Base-by-base conservation (phyloP, 352 stramenopile species). In the Pythium aristosporum region DNA sequence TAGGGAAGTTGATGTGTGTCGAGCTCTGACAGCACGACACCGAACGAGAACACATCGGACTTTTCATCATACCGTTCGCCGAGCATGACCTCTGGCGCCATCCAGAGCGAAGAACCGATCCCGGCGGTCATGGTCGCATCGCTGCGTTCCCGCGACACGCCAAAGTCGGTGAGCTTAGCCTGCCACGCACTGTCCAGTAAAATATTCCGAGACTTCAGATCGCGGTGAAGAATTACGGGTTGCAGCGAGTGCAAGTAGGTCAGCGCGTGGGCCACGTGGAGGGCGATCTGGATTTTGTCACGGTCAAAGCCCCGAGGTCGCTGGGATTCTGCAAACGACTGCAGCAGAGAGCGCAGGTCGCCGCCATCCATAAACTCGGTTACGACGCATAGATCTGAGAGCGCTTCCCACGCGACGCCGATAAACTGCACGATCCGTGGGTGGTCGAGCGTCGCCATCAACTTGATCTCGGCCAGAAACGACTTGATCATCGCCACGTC, bases 301-400 rank as follows among this genome's bases (percentile, higher is more conserved):
- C 57, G 63, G 48, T 85, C 74, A 49, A 85, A 83, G 3, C 78
- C 78, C 1, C 66, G 51, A 0, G 61, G n/a, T 3, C 57, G 68
- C 23, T 23, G 50, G 9, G 28, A 28, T 6, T 57, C 18, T 1
- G 70, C 67, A 16, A 71, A 75, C 16, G 68, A 59, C 39, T 63
- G 63, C 3, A 89, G 65, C 61, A 82, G 73, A 10, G 65, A 65
- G 16, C 76, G 69, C 41, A 89, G 60, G 51, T 89, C 75, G 13
- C 80, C 80, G 39, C 80, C 80, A 36, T 71, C 70, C 77, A 90
- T 85, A 67, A 73, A 88, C 57, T 90, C 79, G 6, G 75, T 83
- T 8, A 90, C 63, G 4, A 86, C 75, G 44, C 75, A 77, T n/a
- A 88, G 59, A 18, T 90, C 80, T 34, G 73, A 68, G 13, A 87